Conservation (phyloP, 228 moss, liverwort and hornwort genomes). For the Sphagnum magellanicum region DNA sequence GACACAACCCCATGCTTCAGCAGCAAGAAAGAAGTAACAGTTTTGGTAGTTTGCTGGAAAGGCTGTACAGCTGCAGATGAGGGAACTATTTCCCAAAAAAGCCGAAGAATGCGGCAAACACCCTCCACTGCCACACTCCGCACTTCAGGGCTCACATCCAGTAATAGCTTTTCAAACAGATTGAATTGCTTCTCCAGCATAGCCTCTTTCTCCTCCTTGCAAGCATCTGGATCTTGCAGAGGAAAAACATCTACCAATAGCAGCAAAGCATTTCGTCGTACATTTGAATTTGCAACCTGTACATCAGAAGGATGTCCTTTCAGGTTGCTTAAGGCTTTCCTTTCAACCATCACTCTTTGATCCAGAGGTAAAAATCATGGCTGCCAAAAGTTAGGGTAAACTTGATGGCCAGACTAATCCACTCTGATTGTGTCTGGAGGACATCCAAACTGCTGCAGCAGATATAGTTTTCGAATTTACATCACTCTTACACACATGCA, state of each 20-base stretch:
- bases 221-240: slow-evolving; percentile 42
- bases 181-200: slow-evolving; percentile 40
- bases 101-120: slow-evolving; percentile 40
- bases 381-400: no score
- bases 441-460: no score
- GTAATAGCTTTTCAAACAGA: slow-evolving; percentile 32
- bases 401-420: no score
- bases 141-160: slow-evolving; percentile 47
- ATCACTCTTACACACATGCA: no score
- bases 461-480: no score
- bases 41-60: no score
- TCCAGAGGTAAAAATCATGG: no score
- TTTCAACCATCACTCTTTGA: no score
- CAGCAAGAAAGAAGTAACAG: no score
- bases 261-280: slow-evolving; percentile 44
- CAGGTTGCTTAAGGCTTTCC: no score
- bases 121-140: slow-evolving; percentile 41
- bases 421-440: no score
- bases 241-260: slow-evolving; percentile 49
- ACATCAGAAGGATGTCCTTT: neutral
- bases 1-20: no score
- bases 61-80: slow-evolving; percentile 13
- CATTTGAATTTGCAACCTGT: slow-evolving; percentile 52
- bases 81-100: slow-evolving; percentile 54
- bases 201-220: slow-evolving; percentile 48